Evolutionary conservation across 2,329 filamentous ascomycete genomes (phyloP), one percentile per base, ranked within the genome.

Genomic region (Cladosporium oxysporum): DNA sequence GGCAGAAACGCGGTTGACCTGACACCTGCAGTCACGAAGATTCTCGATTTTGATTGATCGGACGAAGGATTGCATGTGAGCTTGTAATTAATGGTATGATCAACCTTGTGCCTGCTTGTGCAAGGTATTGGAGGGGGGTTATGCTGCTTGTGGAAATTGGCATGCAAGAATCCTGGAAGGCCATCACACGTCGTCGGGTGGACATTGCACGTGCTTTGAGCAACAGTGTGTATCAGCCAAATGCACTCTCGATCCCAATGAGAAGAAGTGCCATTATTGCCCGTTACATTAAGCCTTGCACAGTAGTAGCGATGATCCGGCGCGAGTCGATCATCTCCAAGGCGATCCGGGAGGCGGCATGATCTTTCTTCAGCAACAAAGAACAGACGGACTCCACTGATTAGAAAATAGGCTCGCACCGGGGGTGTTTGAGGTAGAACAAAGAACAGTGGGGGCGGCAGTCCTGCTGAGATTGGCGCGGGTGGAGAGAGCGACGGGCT

Each of bases 351-450:
- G 29, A 2, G 18, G 18, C 18, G 52, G 52, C 5, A 29, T 55
- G n/a, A 47, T 47, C n/a, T 47, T 47, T 23, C 52, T 55, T 33
- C 28, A 55, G 33, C 52, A 55, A 55, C 52, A 55, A 55, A 55
- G 52, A 29, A n/a, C 8, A 21, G n/a, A 21, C 41, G 6, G 41
- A 10, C 18, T n/a, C 41, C 8, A 21, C 41, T 2, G 2, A 47
- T 21, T 3, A 21, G n/a, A 7, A 55, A 21, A 33, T 55, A 33
- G 52, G 52, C 28, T 53, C 50, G 28, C n/a, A n/a, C 41, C 50
- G 50, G 12, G 50, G 50, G 12, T 16, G 52, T 55, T 55, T 55
- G 52, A 55, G 52, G 28, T 33, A 33, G 18, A 55, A 55, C 52
- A 55, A 55, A 55, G 52, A 55, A 53, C 23, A 47, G 41, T 47